phyloP scores from a whole-genome alignment of 176 grass and related monocot species.

The Eragrostis curvula region DNA sequence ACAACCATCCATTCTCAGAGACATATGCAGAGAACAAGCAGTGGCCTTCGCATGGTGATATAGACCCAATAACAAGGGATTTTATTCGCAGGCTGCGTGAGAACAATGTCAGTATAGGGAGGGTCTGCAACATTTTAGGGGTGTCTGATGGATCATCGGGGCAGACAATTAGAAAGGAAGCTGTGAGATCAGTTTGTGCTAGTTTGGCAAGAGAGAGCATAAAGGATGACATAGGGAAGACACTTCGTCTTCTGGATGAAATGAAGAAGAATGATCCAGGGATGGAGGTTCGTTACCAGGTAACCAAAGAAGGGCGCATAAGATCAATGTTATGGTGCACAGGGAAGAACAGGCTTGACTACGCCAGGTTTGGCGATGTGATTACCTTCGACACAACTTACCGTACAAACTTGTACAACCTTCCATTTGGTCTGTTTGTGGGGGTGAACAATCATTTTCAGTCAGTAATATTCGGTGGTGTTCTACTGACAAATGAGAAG shows the following conservation, averaged over 20 bases:
- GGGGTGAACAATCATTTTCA: background rate
- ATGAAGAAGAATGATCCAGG: background rate
- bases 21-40: too few relatives aligned
- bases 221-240: background rate
- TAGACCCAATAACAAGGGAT: too few relatives aligned
- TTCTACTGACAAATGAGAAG: too few relatives aligned
- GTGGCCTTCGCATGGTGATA: too few relatives aligned
- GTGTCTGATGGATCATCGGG: too few relatives aligned
- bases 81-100: too few relatives aligned
- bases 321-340: background rate
- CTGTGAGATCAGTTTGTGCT: background rate
- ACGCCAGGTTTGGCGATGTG: background rate
- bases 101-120: too few relatives aligned
- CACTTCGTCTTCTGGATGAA: rapidly evolving
- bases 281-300: background rate
- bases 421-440: background rate
- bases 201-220: background rate
- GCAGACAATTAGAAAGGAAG: background rate
- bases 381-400: background rate
- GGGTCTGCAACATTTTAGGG: too few relatives aligned
- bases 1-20: too few relatives aligned
- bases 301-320: background rate
- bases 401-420: background rate
- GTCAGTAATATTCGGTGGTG: background rate
- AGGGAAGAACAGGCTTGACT: background rate